phyloP scores from a whole-genome alignment of 306 rosid species.

The Quercus mongolica region DNA sequence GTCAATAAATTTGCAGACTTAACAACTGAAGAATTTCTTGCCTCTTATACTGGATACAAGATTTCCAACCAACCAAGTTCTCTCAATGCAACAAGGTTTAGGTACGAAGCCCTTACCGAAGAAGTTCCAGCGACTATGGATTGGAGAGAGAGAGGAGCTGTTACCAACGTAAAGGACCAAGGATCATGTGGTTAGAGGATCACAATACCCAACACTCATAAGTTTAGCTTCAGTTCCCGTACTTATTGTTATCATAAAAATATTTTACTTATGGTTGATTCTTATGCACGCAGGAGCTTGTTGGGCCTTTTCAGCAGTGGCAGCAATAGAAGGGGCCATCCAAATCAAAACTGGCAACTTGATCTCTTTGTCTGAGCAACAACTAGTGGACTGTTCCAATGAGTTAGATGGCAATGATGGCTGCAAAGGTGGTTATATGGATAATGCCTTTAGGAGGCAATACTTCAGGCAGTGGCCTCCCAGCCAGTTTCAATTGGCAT shows the following conservation, averaged over 20 bases:
- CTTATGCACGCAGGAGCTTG: too few species aligned
- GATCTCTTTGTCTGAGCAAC: too few species aligned
- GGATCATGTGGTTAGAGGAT: constrained; percentile 25
- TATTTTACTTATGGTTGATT: too few species aligned
- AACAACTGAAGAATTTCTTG: constrained; percentile 36
- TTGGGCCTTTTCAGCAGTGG: too few species aligned
- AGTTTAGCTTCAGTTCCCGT: too few species aligned
- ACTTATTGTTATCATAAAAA: neutral
- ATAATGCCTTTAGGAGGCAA: neutral
- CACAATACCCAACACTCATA: too few species aligned
- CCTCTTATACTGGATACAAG: constrained; percentile 30
- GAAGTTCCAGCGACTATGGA: constrained; percentile 23
- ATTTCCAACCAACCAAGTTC: neutral
- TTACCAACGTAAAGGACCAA: constrained; percentile 34
- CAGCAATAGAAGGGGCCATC: too few species aligned
- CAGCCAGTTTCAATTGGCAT: constrained; percentile 17
- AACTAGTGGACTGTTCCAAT: too few species aligned
- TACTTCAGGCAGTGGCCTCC: constrained; percentile 14
- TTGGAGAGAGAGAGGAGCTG: constrained; percentile 12
- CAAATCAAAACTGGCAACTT: too few species aligned
- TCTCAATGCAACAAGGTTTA: neutral
- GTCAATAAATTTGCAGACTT: constrained; percentile 39
- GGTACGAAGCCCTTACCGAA: neutral
- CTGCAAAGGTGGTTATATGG: too few species aligned
- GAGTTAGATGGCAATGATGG: too few species aligned